These are phyloP conservation scores for Acorus gramineus DNA, from an alignment of 106 monocot genomes.

Conservation along the genomic window DNA sequence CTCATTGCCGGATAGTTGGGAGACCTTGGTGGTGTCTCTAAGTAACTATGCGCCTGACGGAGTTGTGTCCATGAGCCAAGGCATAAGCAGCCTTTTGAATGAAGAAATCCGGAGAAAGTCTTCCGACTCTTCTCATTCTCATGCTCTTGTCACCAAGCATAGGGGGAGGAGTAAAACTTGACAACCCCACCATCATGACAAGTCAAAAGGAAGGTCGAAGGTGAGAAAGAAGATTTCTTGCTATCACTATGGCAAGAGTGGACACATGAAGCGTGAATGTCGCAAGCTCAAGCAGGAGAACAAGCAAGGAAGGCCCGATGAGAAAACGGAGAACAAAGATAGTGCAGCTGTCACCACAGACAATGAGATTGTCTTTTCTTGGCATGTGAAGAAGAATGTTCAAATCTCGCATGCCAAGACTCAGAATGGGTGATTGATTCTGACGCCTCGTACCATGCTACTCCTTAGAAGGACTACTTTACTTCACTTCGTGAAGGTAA, in stretches of 20 bases:
- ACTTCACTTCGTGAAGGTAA: neutral
- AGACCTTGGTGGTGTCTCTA: neutral
- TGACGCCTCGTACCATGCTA: neutral
- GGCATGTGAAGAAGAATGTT: neutral
- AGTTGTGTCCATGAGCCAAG: neutral
- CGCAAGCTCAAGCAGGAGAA: neutral
- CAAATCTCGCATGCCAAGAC: neutral
- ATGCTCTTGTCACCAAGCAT: neutral
- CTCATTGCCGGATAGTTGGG: no score
- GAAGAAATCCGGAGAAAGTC: neutral
- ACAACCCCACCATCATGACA: neutral
- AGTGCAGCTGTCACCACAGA: neutral
- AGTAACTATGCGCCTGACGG: neutral
- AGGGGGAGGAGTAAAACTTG: neutral
- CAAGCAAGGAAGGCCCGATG: neutral
- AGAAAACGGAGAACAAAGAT: neutral
- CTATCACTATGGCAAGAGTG: neutral
- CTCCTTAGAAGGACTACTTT: neutral
- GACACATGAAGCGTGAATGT: neutral
- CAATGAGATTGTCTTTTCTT: neutral
- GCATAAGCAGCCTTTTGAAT: neutral
- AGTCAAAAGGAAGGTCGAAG: neutral
- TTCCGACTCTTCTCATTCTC: neutral
- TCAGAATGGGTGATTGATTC: neutral
- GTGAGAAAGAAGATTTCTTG: neutral